phyloP scores from a whole-genome alignment of 2,329 filamentous ascomycete genomes.

The Sclerotinia spermophila region DNA sequence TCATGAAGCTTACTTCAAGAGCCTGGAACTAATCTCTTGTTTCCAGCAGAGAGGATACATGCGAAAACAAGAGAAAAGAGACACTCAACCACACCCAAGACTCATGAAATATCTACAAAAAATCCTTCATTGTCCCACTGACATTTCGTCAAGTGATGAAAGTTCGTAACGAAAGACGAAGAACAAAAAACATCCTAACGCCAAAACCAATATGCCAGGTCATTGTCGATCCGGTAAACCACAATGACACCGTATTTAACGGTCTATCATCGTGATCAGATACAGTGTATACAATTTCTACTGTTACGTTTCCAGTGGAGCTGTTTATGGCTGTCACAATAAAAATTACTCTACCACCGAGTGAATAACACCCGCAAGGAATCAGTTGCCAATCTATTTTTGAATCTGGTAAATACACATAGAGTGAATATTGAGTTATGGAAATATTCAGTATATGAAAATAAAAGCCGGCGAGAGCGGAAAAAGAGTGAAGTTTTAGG shows the following conservation, averaged over 20 bases:
- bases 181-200: background rate
- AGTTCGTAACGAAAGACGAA: background rate
- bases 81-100: background rate
- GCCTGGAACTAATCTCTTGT: background rate
- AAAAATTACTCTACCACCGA: background rate
- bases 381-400: rapidly evolving
- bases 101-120: background rate
- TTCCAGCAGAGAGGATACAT: rapidly evolving
- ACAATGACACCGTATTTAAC: rapidly evolving
- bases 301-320: too few species aligned
- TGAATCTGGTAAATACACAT: too few species aligned
- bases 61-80: rapidly evolving
- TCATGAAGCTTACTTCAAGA: background rate
- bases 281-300: too few species aligned
- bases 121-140: too few species aligned
- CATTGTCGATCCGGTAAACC: background rate
- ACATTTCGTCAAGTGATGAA: background rate
- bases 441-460: too few species aligned
- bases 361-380: background rate
- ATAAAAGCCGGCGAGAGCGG: too few species aligned
- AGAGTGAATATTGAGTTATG: too few species aligned
- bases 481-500: background rate
- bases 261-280: background rate
- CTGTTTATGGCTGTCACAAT: background rate
- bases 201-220: too few species aligned